A percentile compares a stretch with the other conserved stretches of the same genome.
These are phyloP conservation scores for Chlamydomonas incerta DNA, from an alignment of 139 green algal species.

Conservation along the genomic window DNA sequence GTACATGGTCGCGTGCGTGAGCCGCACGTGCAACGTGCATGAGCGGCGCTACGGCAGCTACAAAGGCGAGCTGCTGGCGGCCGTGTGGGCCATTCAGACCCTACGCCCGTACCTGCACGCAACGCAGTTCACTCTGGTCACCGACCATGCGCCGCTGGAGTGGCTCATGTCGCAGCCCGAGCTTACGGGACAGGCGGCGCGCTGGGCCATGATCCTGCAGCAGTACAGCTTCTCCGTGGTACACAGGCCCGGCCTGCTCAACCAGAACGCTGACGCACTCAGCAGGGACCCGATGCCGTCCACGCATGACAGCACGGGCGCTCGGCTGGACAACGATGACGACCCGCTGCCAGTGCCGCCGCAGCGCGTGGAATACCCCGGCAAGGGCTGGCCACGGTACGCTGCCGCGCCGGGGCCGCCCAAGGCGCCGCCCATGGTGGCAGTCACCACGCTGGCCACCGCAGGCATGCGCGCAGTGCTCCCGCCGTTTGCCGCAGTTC, in stretches of 20 bases:
- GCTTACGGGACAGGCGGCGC: conserved; percentile 19
- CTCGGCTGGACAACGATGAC: neutral
- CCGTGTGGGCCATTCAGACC: conserved; percentile 11
- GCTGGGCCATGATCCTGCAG: conserved; percentile 30
- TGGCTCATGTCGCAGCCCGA: conserved; percentile 29
- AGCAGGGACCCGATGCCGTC: neutral
- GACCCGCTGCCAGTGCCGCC: neutral
- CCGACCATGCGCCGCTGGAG: conserved; percentile 34
- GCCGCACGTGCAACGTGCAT: conserved; percentile 36
- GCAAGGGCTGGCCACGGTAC: too few species aligned
- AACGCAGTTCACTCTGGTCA: conserved; percentile 17
- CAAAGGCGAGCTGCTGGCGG: conserved; percentile 45
- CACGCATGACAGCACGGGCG: neutral
- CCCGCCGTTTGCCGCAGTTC: too few species aligned
- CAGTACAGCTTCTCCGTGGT: conserved; percentile 23
- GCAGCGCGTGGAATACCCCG: neutral
- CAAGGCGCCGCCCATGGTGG: too few species aligned
- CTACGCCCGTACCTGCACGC: conserved; percentile 36
- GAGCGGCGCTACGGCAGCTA: conserved; percentile 6
- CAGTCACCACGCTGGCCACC: too few species aligned
- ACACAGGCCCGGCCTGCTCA: neutral
- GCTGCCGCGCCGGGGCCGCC: too few species aligned
- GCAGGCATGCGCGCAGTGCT: too few species aligned
- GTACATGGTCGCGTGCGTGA: conserved; percentile 53
- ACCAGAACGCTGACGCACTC: neutral